These are phyloP conservation scores for Amaranthus cruentus DNA, from an alignment of 148 eudicot genomes.

Conservation along the genomic window DNA sequence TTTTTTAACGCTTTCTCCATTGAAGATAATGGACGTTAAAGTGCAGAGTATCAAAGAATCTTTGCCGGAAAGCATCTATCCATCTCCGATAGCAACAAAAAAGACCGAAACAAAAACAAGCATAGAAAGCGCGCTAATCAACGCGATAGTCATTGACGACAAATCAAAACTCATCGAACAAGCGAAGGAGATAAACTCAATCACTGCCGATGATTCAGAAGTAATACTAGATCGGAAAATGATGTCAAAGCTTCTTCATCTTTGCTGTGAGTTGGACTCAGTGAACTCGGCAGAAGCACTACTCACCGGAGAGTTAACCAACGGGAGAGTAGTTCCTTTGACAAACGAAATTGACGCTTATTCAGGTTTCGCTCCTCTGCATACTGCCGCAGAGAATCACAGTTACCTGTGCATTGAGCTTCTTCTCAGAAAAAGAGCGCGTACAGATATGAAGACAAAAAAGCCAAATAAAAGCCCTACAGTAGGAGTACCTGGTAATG, in stretches of 20 bases:
- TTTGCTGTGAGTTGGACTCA: conserved; percentile 35
- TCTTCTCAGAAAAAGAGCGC: conserved; percentile 29
- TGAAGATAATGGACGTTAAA: conserved; percentile 8
- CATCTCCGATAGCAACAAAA: not conserved
- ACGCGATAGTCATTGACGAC: conserved; percentile 26
- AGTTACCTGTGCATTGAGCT: conserved; percentile 27
- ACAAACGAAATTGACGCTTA: conserved; percentile 22
- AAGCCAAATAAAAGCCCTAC: conserved; percentile 3
- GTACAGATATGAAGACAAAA: conserved; percentile 32
- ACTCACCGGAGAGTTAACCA: conserved; percentile 28
- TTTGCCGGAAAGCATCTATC: conserved; percentile 5
- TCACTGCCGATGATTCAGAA: not conserved
- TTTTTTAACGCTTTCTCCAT: not conserved
- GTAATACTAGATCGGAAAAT: conserved; percentile 14
- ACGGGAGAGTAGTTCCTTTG: conserved; percentile 9
- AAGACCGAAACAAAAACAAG: not conserved
- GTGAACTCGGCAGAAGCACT: conserved; percentile 16
- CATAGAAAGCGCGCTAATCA: conserved; percentile 17
- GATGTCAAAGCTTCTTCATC: conserved; percentile 25
- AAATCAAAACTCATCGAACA: conserved; percentile 12
- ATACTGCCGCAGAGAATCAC: conserved; percentile 37
- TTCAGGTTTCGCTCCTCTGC: conserved; percentile 29
- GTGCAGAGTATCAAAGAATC: conserved; percentile 13
- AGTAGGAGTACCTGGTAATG: not conserved
- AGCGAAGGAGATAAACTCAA: not conserved